Percentiles rank a stretch among this genome's conserved stretches.
These are phyloP conservation scores for maize (Zea mays) DNA, from an alignment of 176 grass and related monocot species.

Conservation along the genomic window Zm-B73-REFERENCE-NAM-5.0 NC_050097.1:211741501-211742000, in stretches of 20 bases:
- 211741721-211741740: neutral
- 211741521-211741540: constrained; percentile 24
- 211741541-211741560: neutral
- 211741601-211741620: neutral
- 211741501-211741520: constrained; percentile 33
- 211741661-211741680: neutral
- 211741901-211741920: neutral
- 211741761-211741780: neutral
- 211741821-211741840: too few species aligned
- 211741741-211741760: neutral
- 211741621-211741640: neutral
- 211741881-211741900: neutral
- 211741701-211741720: neutral
- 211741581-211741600: neutral
- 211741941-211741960: neutral
- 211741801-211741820: neutral
- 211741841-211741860: neutral
- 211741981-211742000: neutral
- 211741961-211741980: neutral
- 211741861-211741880: too few species aligned
- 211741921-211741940: neutral
- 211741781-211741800: neutral
- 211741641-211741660: neutral
- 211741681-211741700: constrained; percentile 4
- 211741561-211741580: neutral